Base-by-base conservation (phyloP, 208 protist species). In the Blechomonas ayalai region DNA sequence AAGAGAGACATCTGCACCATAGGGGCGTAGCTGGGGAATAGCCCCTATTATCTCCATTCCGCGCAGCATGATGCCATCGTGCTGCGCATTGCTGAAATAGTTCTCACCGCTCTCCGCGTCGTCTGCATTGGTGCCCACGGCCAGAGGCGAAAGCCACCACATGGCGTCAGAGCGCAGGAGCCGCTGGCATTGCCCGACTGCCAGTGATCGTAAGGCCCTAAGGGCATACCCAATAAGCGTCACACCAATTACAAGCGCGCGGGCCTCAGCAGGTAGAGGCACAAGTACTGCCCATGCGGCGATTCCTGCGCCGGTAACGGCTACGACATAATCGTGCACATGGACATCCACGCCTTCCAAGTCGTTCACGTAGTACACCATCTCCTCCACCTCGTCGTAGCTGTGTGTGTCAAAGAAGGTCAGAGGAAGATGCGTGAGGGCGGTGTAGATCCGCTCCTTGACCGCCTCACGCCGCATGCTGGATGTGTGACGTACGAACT, bases 311-410 rank as follows among this genome's bases (percentile, higher is more conserved):
- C 43, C 51, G 15, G 68, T 25, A 13, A 68, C 25, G 29, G 48
- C 9, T 20, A 63, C 60, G 26, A 76, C 6, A 46, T 68, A 83
- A 22, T 69, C 52, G 47, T 86, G 73, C 45, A 83, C 59, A 48
- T 81, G 69, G 40, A 90, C 76, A 47, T 90, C 81, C 5, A 90
- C 73, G 15, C 81, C 81, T 36, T 90, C 81, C 31, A 90, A 61
- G 53, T 90, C 81, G 50, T 86, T 84, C 1, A 72, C 59, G 61
- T 86, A 86, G 57, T 82, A 86, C 20, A 86, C 38, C 3, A 90
- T 62, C 44, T 73, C 58, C 59, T 90, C 81, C 13, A 90, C 48
- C 44, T 78, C 70, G 13, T 85, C 74, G 35, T 60, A 65, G 4
- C 59, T 49, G 42, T 73, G 58, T 0, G 58, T 48, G 32, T 90